Conservation (phyloP, 305 asterid genomes). For the Solanum aculeatissimum region DNA sequence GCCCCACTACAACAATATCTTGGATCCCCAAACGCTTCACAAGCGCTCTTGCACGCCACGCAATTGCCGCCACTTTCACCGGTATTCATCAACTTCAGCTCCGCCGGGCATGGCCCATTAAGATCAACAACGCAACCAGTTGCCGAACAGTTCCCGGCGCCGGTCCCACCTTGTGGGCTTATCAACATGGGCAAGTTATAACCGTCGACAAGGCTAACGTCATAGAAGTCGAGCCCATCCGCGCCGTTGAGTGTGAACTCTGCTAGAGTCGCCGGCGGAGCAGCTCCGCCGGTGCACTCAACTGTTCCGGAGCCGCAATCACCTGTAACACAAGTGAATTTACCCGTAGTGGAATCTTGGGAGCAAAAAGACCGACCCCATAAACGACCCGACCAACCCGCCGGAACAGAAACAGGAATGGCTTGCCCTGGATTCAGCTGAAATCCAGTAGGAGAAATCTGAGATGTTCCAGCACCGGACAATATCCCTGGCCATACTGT, state of each 20-base stretch:
- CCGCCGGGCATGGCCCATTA: constrained; percentile 62
- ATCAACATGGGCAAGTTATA: constrained; percentile 73
- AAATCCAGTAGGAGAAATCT: constrained; percentile 51
- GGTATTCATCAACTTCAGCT: constrained; percentile 41
- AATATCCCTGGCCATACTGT: constrained; percentile 84
- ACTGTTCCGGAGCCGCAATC: constrained; percentile 69
- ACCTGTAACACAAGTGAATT: constrained; percentile 69
- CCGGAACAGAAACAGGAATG: constrained; percentile 37
- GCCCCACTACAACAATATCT: constrained; percentile 71
- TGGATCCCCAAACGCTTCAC: constrained; percentile 60
- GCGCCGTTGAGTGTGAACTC: constrained; percentile 70
- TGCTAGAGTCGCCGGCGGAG: constrained; percentile 83
- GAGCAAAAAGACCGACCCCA: constrained; percentile 77
- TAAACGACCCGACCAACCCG: constrained; percentile 74
- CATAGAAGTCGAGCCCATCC: constrained; percentile 63
- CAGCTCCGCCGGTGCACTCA: constrained; percentile 53
- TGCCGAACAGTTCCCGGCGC: constrained; percentile 49
- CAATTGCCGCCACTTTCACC: constrained; percentile 6
- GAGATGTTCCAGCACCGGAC: constrained; percentile 56
- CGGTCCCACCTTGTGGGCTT: constrained; percentile 38
- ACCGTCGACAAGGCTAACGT: constrained; percentile 90
- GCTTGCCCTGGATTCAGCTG: constrained; percentile 40
- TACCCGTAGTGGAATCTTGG: constrained; percentile 37
- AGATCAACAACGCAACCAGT: constrained; percentile 71
- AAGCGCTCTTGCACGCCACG: constrained; percentile 86